Evolutionary conservation across 805 yeast genomes (phyloP).

Genomic region (Candida lessepsii): DNA sequence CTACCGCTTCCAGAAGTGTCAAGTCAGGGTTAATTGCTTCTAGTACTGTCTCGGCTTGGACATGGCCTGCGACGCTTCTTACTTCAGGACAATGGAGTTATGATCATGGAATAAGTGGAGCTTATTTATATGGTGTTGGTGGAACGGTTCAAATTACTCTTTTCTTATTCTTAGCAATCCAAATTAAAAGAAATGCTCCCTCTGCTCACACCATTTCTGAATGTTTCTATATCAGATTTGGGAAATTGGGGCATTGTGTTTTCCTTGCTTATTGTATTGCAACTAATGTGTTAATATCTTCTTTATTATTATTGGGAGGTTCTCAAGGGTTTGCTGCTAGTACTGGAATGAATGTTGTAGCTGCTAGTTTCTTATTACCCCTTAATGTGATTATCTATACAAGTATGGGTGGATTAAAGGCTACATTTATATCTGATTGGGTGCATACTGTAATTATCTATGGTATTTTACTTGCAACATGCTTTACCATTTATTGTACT

Average conservation of each 20-base stretch:
- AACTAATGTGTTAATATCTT: slow-evolving; percentile 22
- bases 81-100: slow-evolving; percentile 39
- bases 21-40: slow-evolving; percentile 43
- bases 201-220: slow-evolving; percentile 21
- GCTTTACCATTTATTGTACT: slow-evolving; percentile 20
- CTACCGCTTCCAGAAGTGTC: slow-evolving; percentile 45
- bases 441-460: slow-evolving; percentile 25
- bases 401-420: slow-evolving; percentile 25
- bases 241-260: slow-evolving; percentile 25
- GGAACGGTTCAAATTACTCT: slow-evolving; percentile 20
- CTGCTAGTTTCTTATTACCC: slow-evolving; percentile 24
- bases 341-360: slow-evolving; percentile 63
- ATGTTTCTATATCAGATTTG: slow-evolving; percentile 24
- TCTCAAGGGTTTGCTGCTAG: slow-evolving; percentile 72
- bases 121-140: slow-evolving; percentile 37
- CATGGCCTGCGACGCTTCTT: slow-evolving; percentile 36
- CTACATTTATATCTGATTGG: slow-evolving; percentile 28
- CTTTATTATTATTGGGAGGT: slow-evolving; percentile 42
- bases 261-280: slow-evolving; percentile 25
- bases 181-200: slow-evolving; percentile 19
- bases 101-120: slow-evolving; percentile 42
- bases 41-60: slow-evolving; percentile 49
- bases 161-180: slow-evolving; percentile 21
- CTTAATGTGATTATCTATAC: slow-evolving; percentile 24
- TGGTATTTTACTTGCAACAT: slow-evolving; percentile 20